phyloP scores from a whole-genome alignment of 2,329 filamentous ascomycete genomes.

The Epichloe aotearoae region DNA sequence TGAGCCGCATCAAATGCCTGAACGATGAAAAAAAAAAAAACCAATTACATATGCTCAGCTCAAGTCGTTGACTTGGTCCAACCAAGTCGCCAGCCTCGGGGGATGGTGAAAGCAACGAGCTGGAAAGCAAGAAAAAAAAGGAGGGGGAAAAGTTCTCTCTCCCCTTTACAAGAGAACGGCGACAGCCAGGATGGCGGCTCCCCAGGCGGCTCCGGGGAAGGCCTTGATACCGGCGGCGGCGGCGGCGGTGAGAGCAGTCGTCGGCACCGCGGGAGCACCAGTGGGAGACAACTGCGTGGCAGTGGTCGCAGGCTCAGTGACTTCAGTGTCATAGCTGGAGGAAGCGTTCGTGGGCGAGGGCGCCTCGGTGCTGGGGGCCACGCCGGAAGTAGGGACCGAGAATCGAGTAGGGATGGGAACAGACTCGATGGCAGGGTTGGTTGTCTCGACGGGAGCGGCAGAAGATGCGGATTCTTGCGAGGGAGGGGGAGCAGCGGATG shows the following conservation, averaged over 20 bases:
- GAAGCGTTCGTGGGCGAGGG: not conserved
- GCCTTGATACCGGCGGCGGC: conserved; percentile 13
- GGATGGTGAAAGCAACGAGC: not conserved
- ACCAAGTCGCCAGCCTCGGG: not conserved
- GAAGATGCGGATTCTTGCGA: conserved; percentile 11
- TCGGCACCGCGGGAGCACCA: conserved; percentile 13
- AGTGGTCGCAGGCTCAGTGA: not conserved
- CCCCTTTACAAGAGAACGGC: conserved; percentile 14
- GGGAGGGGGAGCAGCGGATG: conserved; percentile 9
- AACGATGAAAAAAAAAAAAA: not conserved
- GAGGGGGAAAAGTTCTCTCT: not conserved
- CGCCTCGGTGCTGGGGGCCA: conserved; percentile 3
- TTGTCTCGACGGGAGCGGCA: conserved; percentile 7
- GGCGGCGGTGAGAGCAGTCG: conserved; percentile 19
- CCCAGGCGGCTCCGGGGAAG: conserved; percentile 11
- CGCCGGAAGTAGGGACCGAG: conserved; percentile 6
- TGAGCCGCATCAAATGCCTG: not conserved
- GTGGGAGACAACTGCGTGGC: not conserved
- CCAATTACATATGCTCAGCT: not conserved
- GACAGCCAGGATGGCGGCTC: conserved; percentile 14
- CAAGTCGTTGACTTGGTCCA: not conserved
- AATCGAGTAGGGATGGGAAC: not conserved
- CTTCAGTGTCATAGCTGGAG: conserved; percentile 7
- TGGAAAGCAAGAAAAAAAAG: not conserved
- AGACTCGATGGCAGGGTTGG: conserved; percentile 1